Evolutionary conservation across 169 alveolate species (phyloP).

Genomic region (Plasmodium chabaudi): DNA sequence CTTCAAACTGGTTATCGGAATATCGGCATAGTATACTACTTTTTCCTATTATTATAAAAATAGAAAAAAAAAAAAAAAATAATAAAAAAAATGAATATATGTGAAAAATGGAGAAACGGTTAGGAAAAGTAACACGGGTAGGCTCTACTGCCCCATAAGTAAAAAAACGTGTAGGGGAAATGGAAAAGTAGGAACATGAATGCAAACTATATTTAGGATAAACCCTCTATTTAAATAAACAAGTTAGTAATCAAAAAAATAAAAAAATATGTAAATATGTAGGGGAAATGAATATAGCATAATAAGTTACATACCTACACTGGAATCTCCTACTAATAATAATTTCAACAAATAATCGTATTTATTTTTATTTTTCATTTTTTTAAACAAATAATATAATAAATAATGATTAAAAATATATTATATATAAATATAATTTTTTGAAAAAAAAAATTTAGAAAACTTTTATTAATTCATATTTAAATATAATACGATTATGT

Average conservation of each 20-base stretch:
- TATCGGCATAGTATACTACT: conserved; percentile 87
- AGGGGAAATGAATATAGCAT: conserved; percentile 86
- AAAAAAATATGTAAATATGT: conserved; percentile 38
- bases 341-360: conserved; percentile 95
- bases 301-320: conserved; percentile 96
- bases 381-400: conserved; percentile 19
- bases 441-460: neutral
- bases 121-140: neutral
- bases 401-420: neutral
- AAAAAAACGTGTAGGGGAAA: neutral
- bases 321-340: conserved; percentile 97
- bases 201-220: conserved; percentile 29
- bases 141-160: neutral
- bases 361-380: conserved; percentile 59
- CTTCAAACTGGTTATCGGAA: conserved; percentile 87
- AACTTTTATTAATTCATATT: too few relatives aligned
- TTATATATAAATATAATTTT: neutral
- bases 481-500: too few relatives aligned
- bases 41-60: conserved; percentile 17
- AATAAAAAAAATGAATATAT: neutral
- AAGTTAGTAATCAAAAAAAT: neutral
- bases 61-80: neutral
- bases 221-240: conserved; percentile 76
- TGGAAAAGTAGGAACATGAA: neutral
- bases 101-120: neutral